phyloP scores from a whole-genome alignment of 768 basidiomycete species.

The Coprinellus micaceus region DNA sequence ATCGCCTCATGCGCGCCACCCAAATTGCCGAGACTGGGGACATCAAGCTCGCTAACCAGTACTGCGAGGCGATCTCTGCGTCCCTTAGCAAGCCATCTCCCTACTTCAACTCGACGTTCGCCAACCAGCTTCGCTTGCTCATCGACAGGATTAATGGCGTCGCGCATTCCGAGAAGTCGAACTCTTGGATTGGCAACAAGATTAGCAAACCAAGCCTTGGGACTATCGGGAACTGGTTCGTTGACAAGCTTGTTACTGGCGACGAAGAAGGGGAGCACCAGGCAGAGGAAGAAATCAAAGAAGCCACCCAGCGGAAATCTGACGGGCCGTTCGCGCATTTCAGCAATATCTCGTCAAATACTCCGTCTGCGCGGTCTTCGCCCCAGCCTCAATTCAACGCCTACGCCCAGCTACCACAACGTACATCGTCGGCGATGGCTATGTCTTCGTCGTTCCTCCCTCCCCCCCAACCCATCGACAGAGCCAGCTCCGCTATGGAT shows the following conservation, averaged over 20 bases:
- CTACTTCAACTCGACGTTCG: conserved; percentile 60
- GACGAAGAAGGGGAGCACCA: conserved; percentile 58
- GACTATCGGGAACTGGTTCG: conserved; percentile 87
- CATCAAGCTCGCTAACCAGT: conserved; percentile 75
- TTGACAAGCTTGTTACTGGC: conserved; percentile 94
- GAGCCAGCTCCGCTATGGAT: conserved; percentile 78
- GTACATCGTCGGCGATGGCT: conserved; percentile 71
- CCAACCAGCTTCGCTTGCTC: conserved; percentile 74
- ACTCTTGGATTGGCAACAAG: conserved; percentile 86
- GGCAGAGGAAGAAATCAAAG: conserved; percentile 31
- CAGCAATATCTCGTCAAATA: conserved; percentile 74
- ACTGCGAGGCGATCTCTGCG: conserved; percentile 85
- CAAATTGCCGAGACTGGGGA: conserved; percentile 81
- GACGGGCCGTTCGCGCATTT: conserved; percentile 90
- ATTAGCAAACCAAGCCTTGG: conserved; percentile 89
- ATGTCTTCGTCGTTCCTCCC: conserved; percentile 45
- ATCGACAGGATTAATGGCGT: conserved; percentile 74
- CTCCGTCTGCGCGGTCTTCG: conserved; percentile 72
- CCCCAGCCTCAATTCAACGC: conserved; percentile 50
- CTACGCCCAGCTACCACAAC: conserved; percentile 40
- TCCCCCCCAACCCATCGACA: conserved; percentile 47
- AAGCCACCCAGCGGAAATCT: conserved; percentile 38
- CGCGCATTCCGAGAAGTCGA: conserved; percentile 69
- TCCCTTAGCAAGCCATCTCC: conserved; percentile 60
- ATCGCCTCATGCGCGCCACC: conserved; percentile 75